Evolutionary conservation across 495 filamentous ascomycete species (phyloP), one percentile per base, ranked within the genome.

Genomic region (Lindgomyces ingoldianus): DNA sequence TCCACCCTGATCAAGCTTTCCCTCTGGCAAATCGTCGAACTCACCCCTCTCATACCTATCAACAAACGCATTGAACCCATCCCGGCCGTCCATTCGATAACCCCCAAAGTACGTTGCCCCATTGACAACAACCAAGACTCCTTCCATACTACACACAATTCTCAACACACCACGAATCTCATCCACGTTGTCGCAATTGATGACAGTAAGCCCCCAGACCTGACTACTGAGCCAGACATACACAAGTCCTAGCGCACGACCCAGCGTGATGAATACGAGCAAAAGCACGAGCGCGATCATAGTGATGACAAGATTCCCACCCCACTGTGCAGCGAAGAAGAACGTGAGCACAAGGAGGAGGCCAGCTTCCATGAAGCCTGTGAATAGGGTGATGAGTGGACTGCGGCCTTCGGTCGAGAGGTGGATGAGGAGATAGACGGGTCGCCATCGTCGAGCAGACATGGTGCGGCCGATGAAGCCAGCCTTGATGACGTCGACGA

Each of bases 321-420:
- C 67, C 67, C 67, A 70, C 25, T 70, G 67, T 11, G 67, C 65
- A 10, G 57, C 57, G 53, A 70, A 70, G 58, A 70, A 70, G 51
- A 70, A 68, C 2, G 67, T 70, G 14, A 70, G 65, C 4, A 68
- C 48, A 24, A 70, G 46, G 6, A 70, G 65, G 9, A 70, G 51
- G 3, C 16, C 46, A 3, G 42, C 67, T 54, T 70, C 67, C n/a
- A 57, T 27, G 36, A 63, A 62, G 39, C 67, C 67, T 21, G 67
- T 68, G 52, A 70, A 44, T 3, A 70, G 64, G 11, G 65, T 70
- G 14, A 21, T 16, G n/a, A 70, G 45, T 19, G 22, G 49, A 18
- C 10, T 22, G 25, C 65, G 65, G 21, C 58, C 67, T 30, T 33
- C 22, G 2, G 56, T 62, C 4, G 65, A 67, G n/a, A 70, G 59